A percentile compares a stretch with the other conserved stretches of the same genome.
Evolutionary conservation across 495 filamentous ascomycete genomes (phyloP).

Genomic region (Amphirosellinia nigrospora): DNA sequence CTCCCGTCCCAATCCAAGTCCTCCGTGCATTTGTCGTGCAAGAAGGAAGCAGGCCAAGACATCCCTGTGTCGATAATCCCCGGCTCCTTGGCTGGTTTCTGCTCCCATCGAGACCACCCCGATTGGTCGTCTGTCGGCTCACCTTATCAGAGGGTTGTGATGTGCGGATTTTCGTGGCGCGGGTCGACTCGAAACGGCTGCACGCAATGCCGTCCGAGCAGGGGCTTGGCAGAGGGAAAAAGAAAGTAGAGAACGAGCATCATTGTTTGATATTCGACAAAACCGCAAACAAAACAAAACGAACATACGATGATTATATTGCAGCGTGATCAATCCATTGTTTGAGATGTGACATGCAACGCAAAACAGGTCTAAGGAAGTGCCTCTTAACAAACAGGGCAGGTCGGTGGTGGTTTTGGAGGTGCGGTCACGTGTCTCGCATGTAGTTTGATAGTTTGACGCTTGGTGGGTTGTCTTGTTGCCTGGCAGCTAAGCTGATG

Average conservation of each 20-base stretch:
- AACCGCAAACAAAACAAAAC: conserved; percentile 21
- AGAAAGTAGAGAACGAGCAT: conserved; percentile 1
- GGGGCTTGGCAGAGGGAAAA: conserved; percentile 18
- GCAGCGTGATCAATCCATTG: neutral
- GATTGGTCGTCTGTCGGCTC: conserved; percentile 17
- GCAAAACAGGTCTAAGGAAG: neutral
- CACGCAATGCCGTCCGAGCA: conserved; percentile 22
- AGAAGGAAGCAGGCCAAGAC: conserved; percentile 21
- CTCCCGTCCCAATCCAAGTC: conserved; percentile 21
- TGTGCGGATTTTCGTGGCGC: conserved; percentile 23
- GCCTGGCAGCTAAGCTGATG: neutral
- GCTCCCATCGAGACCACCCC: conserved; percentile 21
- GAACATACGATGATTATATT: conserved; percentile 2
- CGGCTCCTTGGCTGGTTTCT: conserved; percentile 18
- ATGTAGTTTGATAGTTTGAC: neutral
- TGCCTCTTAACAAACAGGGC: neutral
- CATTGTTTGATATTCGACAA: conserved; percentile 6
- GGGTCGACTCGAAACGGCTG: conserved; percentile 25
- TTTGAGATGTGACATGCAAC: neutral
- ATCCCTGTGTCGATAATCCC: conserved; percentile 22
- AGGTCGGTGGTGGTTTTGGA: too few relatives aligned
- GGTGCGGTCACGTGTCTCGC: neutral
- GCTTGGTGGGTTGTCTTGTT: conserved; percentile 9
- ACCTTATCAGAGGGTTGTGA: conserved; percentile 21
- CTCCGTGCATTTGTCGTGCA: conserved; percentile 23